Base-by-base conservation (phyloP, 352 stramenopile species). In the Phytophthora crassamura region DNA sequence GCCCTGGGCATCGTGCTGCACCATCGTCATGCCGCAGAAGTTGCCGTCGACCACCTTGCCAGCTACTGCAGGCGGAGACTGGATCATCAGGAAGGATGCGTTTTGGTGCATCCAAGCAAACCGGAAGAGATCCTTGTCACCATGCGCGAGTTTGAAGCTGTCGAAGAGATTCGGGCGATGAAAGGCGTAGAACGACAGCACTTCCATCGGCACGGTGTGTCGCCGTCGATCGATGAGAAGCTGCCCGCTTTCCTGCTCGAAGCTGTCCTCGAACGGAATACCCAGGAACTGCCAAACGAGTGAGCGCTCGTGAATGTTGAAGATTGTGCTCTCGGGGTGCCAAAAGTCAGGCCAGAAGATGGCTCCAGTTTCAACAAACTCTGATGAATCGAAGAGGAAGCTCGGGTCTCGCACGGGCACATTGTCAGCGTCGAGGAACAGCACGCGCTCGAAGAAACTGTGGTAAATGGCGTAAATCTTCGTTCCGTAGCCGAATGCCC, bases 331-430 rank as follows among this genome's bases (percentile, higher is more conserved):
- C n/a, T 65, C 52, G 10, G 78, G 71, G 36, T 82, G 74, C 78
- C 81, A 90, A 62, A 90, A 87, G 52, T 90, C 79, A 0, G 78
- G 81, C 81, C 81, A 90, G 38, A 88, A 90, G 18, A 87, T 40
- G 12, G 81, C 77, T 5, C 78, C 81, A 0, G 59, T 75, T 9
- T 68, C 50, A 4, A 58, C 35, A 38, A 84, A 89, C 57, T 77
- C 76, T 1, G 40, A 25, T 0, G 58, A 60, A 7, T 70, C 33
- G 76, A 89, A 89, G 9, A 88, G 51, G 22, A 78, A 85, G 18
- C 63, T 86, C 41, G 80, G 80, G 34, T 89, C 74, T 33, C 52
- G 50, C 25, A 74, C 74, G 2, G 77, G 77, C 40, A 81, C 54
- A 45, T 88, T 89, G 42, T 88, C 78, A 16, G 77, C 75, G 46